phyloP scores from a whole-genome alignment of 78 protist genomes.

The Abeoforma whisleri region DNA sequence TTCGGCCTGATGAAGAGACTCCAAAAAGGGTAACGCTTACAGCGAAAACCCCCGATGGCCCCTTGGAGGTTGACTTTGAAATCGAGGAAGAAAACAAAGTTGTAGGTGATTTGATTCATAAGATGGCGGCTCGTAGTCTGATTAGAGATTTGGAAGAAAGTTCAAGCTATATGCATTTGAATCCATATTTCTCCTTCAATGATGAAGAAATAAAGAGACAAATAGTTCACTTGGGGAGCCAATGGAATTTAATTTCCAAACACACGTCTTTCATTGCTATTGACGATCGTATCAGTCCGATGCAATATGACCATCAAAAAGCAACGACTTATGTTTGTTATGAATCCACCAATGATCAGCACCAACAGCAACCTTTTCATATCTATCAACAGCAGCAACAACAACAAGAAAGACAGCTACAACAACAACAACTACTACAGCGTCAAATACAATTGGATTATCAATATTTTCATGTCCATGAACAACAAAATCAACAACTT shows the following conservation, averaged over 20 bases:
- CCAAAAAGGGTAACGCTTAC: constrained; percentile 17
- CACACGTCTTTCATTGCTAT: constrained; percentile 46
- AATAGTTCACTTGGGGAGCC: constrained; percentile 33
- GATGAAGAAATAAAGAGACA: constrained; percentile 29
- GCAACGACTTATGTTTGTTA: no score
- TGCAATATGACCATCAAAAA: no score
- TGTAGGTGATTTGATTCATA: constrained; percentile 38
- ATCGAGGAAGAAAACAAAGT: background rate
- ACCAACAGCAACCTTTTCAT: no score
- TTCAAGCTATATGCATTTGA: background rate
- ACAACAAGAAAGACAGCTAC: no score
- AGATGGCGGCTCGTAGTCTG: constrained; percentile 48
- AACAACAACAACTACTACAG: no score
- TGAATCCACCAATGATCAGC: no score
- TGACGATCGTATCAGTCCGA: constrained; percentile 26
- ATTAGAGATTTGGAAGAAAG: constrained; percentile 49
- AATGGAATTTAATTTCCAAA: constrained; percentile 17
- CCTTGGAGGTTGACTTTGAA: constrained; percentile 19
- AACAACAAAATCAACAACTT: no score
- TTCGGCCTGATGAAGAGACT: background rate
- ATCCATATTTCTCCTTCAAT: background rate
- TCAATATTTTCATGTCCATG: no score
- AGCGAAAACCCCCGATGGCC: constrained; percentile 11
- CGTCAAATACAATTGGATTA: no score
- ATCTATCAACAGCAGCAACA: no score